A percentile compares a stretch with the other conserved stretches of the same genome.
phyloP scores from a whole-genome alignment of 1,284 basidiomycete species.

The Malassezia equina region DNA sequence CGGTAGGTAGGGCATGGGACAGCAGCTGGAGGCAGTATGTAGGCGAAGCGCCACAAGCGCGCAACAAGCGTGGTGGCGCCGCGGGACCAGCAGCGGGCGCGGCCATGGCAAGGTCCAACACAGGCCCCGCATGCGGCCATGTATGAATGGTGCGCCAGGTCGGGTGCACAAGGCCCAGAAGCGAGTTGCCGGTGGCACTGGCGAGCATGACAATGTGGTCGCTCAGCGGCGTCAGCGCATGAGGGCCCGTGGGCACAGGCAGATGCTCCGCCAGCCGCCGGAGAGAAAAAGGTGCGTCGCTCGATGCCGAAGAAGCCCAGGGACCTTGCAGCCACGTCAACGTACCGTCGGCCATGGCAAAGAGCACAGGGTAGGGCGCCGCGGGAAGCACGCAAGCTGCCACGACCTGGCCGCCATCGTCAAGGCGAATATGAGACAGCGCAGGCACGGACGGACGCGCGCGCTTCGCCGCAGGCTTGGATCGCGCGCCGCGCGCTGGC shows the following conservation, averaged over 20 bases:
- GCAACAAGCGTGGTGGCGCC: slow-evolving; percentile 57
- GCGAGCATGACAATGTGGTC: slow-evolving; percentile 31
- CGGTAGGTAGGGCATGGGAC: slow-evolving; percentile 73
- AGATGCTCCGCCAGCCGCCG: background rate
- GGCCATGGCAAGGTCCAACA: slow-evolving; percentile 70
- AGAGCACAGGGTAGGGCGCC: background rate
- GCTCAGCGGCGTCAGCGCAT: slow-evolving; percentile 28
- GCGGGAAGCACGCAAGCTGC: background rate
- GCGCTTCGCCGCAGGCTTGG: background rate
- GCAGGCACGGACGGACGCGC: background rate
- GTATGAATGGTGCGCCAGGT: slow-evolving; percentile 12
- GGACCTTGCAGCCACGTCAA: background rate
- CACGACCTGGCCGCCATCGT: background rate
- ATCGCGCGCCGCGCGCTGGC: background rate
- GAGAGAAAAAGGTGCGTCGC: background rate
- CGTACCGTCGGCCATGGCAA: background rate
- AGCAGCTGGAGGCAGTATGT: slow-evolving; percentile 72
- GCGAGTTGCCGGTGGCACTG: slow-evolving; percentile 33
- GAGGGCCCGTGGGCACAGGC: slow-evolving; percentile 23
- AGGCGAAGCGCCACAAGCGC: slow-evolving; percentile 74
- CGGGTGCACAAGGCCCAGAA: slow-evolving; percentile 14
- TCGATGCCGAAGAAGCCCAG: background rate
- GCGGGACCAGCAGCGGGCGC: slow-evolving; percentile 50
- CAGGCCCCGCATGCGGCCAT: slow-evolving; percentile 60
- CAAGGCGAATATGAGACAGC: background rate